Evolutionary conservation across 2,329 filamentous ascomycete species (phyloP).

Genomic region (Graphium sp.): DNA sequence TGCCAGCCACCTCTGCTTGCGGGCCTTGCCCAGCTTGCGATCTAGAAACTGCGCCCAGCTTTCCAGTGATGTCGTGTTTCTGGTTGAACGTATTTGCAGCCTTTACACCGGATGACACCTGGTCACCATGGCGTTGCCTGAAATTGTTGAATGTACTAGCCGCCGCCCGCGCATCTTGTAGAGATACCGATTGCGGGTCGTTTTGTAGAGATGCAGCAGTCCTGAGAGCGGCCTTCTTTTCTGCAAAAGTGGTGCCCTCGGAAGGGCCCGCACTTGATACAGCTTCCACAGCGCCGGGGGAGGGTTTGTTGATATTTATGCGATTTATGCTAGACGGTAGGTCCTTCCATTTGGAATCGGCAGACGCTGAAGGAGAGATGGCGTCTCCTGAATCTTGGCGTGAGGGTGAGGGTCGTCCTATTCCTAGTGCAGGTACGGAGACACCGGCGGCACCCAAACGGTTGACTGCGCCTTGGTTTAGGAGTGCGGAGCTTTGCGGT

Average conservation of each 20-base stretch:
- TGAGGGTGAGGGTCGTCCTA: conserved; percentile 27
- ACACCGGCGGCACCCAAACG: conserved; percentile 60
- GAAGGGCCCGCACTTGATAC: conserved; percentile 11
- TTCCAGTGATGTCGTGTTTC: conserved; percentile 35
- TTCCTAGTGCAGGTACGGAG: conserved; percentile 63
- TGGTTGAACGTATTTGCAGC: conserved; percentile 40
- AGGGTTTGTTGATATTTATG: conserved; percentile 5
- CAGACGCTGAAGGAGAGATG: not conserved
- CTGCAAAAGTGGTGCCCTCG: conserved; percentile 43
- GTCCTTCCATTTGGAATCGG: no score
- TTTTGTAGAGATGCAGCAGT: conserved; percentile 43
- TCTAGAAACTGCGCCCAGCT: conserved; percentile 7
- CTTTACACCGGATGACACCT: conserved; percentile 42
- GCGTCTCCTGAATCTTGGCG: conserved; percentile 6
- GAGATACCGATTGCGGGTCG: conserved; percentile 42
- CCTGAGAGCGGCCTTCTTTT: conserved; percentile 46
- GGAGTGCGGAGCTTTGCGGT: conserved; percentile 10
- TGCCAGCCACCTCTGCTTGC: not conserved
- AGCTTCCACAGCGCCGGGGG: conserved; percentile 7
- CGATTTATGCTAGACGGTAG: no score
- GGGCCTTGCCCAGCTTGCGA: conserved; percentile 1
- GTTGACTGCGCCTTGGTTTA: conserved; percentile 41
- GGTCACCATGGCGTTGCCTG: conserved; percentile 51
- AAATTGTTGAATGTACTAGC: conserved; percentile 51
- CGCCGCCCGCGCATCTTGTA: conserved; percentile 38